Evolutionary conservation across 805 yeast species (phyloP).

Genomic region (Saccharomycopsis babjevae): DNA sequence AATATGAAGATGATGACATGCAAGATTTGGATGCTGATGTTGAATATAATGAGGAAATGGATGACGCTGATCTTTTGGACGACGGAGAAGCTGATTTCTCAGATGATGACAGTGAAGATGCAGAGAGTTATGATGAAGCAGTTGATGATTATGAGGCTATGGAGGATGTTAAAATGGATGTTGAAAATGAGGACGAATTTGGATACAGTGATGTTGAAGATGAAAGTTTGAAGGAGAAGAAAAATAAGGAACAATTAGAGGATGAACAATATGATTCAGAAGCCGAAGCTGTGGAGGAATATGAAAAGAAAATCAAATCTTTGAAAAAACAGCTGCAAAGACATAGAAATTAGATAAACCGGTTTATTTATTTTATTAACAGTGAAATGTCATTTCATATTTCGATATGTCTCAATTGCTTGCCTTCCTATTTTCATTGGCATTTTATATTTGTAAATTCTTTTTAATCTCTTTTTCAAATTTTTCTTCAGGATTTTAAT

Average conservation of each 20-base stretch:
- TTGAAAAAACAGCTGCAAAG: slow-evolving; percentile 1
- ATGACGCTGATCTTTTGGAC: slow-evolving; percentile 35
- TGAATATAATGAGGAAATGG: slow-evolving; percentile 64
- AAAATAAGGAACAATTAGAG: background rate
- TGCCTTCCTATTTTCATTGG: no score
- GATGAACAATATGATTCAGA: slow-evolving; percentile 18
- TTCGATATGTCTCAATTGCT: no score
- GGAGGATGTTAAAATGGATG: slow-evolving; percentile 22
- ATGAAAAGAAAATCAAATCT: slow-evolving; percentile 5
- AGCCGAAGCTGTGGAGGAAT: slow-evolving; percentile 16
- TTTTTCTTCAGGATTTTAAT: no score
- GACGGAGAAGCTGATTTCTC: slow-evolving; percentile 37
- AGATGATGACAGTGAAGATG: slow-evolving; percentile 28
- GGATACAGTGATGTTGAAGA: slow-evolving; percentile 32
- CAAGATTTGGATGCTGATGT: slow-evolving; percentile 36
- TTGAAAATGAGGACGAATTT: slow-evolving; percentile 21
- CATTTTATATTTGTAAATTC: no score
- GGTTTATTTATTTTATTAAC: no score
- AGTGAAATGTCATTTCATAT: no score
- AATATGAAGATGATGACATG: slow-evolving; percentile 29
- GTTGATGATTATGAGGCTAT: slow-evolving; percentile 18
- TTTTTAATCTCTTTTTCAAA: no score
- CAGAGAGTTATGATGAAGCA: slow-evolving; percentile 26
- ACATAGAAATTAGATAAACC: background rate
- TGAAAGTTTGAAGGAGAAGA: slow-evolving; percentile 12